Conservation (phyloP, 306 rosid species). For the Prunus fruticosa region DNA sequence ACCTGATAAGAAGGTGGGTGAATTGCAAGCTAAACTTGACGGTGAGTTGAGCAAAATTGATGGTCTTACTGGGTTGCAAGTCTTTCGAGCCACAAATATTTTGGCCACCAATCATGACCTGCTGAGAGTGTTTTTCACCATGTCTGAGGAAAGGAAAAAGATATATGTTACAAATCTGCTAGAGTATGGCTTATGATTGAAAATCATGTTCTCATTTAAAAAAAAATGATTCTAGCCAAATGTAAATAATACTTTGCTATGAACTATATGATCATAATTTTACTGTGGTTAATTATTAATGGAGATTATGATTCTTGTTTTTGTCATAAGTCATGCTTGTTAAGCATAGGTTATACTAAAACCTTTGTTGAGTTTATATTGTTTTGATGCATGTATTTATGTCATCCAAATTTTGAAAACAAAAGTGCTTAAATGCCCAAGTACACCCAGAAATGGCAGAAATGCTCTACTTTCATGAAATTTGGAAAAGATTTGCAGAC, state of each 20-base stretch:
- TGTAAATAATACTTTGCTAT: background rate
- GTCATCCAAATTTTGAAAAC: background rate
- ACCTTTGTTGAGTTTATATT: background rate
- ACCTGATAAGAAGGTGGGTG: slow-evolving; percentile 11
- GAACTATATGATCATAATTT: background rate
- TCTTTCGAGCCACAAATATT: slow-evolving; percentile 20
- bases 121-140: slow-evolving; percentile 12
- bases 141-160: slow-evolving; percentile 7
- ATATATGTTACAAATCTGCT: slow-evolving; percentile 4
- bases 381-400: no score
- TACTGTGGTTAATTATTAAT: background rate
- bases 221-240: background rate
- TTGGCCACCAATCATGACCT: slow-evolving; percentile 19
- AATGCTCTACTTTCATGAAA: background rate
- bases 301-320: background rate
- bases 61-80: slow-evolving; percentile 8
- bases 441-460: background rate
- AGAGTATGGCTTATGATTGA: background rate
- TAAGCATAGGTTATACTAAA: background rate
- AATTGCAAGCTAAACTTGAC: slow-evolving; percentile 18
- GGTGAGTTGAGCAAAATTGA: slow-evolving; percentile 10
- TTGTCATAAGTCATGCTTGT: background rate
- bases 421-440: background rate
- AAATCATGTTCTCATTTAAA: background rate
- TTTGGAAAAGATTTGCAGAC: no score